Conservation (phyloP, 495 filamentous ascomycete species). For the Lophium mytilinum region DNA sequence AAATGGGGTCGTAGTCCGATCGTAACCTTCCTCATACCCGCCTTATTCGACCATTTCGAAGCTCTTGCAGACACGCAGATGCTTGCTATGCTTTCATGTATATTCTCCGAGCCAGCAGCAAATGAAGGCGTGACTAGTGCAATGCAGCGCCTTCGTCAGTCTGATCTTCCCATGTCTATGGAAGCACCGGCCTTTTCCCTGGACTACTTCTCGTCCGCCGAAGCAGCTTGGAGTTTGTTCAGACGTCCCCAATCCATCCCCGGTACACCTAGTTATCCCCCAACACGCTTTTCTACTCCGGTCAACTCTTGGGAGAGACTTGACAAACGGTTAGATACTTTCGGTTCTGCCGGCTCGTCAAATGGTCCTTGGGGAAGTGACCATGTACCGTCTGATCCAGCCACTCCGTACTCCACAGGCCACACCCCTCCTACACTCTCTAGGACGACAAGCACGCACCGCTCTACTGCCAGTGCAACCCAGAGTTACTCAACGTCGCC, state of each 20-base stretch:
- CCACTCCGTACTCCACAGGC: constrained; percentile 49
- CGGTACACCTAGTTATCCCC: constrained; percentile 18
- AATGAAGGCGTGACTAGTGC: constrained; percentile 24
- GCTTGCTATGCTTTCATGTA: constrained; percentile 89
- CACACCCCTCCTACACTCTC: constrained; percentile 54
- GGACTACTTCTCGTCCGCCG: constrained; percentile 60
- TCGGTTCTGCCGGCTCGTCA: constrained; percentile 53
- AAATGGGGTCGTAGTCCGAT: constrained; percentile 84
- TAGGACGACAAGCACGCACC: constrained; percentile 15
- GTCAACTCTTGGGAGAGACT: constrained; percentile 48
- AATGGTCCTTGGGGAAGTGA: constrained; percentile 41
- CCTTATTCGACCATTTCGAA: constrained; percentile 65
- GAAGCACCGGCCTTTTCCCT: constrained; percentile 57
- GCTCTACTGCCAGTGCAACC: constrained; percentile 32
- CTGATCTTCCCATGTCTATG: constrained; percentile 53
- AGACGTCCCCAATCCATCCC: constrained; percentile 38
- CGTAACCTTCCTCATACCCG: constrained; percentile 62
- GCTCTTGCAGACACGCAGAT: constrained; percentile 77
- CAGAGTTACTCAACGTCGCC: constrained; percentile 67
- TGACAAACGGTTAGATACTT: constrained; percentile 46
- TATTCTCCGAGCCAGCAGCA: constrained; percentile 57
- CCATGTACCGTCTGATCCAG: constrained; percentile 32
- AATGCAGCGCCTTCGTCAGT: constrained; percentile 26
- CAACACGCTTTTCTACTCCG: constrained; percentile 13
- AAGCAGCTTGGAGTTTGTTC: constrained; percentile 47